These are phyloP conservation scores for Exophiala oligosperma DNA, from an alignment of 2,329 filamentous ascomycete species.

Conservation along the genomic window DNA sequence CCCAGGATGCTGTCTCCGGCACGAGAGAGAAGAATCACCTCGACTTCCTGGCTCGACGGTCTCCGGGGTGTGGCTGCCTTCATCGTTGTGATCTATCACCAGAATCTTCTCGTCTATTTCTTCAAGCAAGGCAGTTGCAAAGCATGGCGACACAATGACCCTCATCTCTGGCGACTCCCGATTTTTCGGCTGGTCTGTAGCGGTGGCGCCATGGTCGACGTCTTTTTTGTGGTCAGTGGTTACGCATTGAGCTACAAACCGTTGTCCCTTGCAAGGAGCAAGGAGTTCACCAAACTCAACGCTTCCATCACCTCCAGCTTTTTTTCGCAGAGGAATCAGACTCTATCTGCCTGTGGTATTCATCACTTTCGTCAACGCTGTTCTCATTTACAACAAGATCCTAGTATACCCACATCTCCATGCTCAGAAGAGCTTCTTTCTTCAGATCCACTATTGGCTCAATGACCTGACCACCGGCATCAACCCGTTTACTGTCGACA, in stretches of 20 bases:
- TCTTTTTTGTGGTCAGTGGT: slow-evolving; percentile 50
- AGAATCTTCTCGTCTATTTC: background rate
- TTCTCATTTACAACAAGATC: too few species aligned
- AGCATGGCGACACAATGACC: background rate
- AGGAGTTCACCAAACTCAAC: background rate
- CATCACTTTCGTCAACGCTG: too few species aligned
- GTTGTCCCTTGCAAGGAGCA: slow-evolving; percentile 17
- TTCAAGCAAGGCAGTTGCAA: background rate
- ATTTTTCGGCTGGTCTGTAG: slow-evolving; percentile 12
- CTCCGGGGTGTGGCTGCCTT: slow-evolving; percentile 32
- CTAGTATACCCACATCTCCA: too few species aligned
- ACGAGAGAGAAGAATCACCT: background rate
- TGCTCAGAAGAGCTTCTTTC: too few species aligned
- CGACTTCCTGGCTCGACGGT: slow-evolving; percentile 31
- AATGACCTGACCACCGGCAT: background rate
- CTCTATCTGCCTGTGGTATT: slow-evolving; percentile 21
- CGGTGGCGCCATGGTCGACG: slow-evolving; percentile 35
- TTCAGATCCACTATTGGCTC: too few species aligned
- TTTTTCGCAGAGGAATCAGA: slow-evolving; percentile 41
- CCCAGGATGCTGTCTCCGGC: background rate
- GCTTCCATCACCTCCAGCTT: slow-evolving; percentile 34
- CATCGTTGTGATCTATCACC: slow-evolving; percentile 31
- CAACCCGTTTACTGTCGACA: background rate
- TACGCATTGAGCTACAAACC: slow-evolving; percentile 48
- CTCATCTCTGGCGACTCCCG: background rate